Conservation (phyloP, 805 yeast species). For the Schwanniomyces sp. region DNA sequence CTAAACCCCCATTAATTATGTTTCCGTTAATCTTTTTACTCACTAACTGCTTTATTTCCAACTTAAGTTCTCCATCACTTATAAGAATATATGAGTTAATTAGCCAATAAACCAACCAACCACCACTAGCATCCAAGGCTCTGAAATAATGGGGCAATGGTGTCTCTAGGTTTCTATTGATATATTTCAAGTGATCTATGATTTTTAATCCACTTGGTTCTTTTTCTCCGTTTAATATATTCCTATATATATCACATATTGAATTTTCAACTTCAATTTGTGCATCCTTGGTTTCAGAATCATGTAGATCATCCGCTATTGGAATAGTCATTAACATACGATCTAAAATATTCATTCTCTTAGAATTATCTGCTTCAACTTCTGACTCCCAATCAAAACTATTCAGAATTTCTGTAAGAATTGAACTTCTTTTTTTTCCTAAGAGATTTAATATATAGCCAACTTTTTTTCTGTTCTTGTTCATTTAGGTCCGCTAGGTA, state of each 20-base stretch:
- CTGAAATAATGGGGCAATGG: slow-evolving; percentile 52
- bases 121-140: slow-evolving; percentile 81
- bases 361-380: slow-evolving; percentile 7
- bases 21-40: slow-evolving; percentile 23
- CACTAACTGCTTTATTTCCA: slow-evolving; percentile 32
- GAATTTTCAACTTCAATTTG: slow-evolving; percentile 34
- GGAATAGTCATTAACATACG: slow-evolving; percentile 13
- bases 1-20: slow-evolving; percentile 29
- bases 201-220: slow-evolving; percentile 13
- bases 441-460: slow-evolving; percentile 17
- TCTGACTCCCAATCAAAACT: slow-evolving; percentile 18
- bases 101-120: slow-evolving; percentile 91
- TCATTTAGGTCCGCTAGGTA: neutral
- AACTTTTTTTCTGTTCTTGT: slow-evolving; percentile 7
- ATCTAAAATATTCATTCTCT: slow-evolving; percentile 6
- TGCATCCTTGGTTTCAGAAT: slow-evolving; percentile 34
- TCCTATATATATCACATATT: slow-evolving; percentile 29
- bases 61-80: slow-evolving; percentile 4
- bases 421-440: slow-evolving; percentile 10
- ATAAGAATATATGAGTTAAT: slow-evolving; percentile 43
- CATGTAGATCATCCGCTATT: slow-evolving; percentile 21
- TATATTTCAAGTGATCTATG: slow-evolving; percentile 43
- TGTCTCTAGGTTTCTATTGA: slow-evolving; percentile 36
- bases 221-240: slow-evolving; percentile 11
- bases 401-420: neutral